These are phyloP conservation scores for Atalantia buxifolia DNA, from an alignment of 345 rosid species.

Conservation along the genomic window DNA sequence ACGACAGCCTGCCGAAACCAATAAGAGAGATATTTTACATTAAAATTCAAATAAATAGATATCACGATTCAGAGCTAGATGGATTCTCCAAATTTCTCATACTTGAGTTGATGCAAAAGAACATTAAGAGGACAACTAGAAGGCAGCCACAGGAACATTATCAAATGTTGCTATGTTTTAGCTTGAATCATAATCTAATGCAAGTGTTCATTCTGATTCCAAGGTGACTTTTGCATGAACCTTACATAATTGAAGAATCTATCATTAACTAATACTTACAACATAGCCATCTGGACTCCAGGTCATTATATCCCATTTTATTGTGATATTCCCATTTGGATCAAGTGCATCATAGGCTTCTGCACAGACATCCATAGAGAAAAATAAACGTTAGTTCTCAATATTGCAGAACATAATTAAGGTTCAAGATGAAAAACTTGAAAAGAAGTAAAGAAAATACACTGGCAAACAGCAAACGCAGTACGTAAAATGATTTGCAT, in stretches of 20 bases:
- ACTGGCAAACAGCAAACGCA: not conserved
- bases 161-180: not conserved
- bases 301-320: conserved; percentile 91
- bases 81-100: not conserved
- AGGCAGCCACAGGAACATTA: not conserved
- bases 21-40: not conserved
- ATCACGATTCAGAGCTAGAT: not conserved
- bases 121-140: not conserved
- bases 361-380: conserved; percentile 22
- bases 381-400: conserved; percentile 15
- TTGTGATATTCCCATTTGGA: conserved; percentile 85
- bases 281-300: conserved; percentile 97
- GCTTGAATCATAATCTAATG: not conserved
- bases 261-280: conserved; percentile 45
- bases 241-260: not conserved
- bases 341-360: conserved; percentile 93
- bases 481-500: not conserved
- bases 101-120: not conserved
- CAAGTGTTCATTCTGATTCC: not conserved
- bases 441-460: not conserved
- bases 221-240: not conserved
- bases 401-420: conserved; percentile 2
- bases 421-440: not conserved
- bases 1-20: conserved; percentile 65
- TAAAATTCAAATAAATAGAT: not conserved